These are phyloP conservation scores for Obba rivulosa DNA, from an alignment of 768 basidiomycete genomes.

Conservation along the genomic window DNA sequence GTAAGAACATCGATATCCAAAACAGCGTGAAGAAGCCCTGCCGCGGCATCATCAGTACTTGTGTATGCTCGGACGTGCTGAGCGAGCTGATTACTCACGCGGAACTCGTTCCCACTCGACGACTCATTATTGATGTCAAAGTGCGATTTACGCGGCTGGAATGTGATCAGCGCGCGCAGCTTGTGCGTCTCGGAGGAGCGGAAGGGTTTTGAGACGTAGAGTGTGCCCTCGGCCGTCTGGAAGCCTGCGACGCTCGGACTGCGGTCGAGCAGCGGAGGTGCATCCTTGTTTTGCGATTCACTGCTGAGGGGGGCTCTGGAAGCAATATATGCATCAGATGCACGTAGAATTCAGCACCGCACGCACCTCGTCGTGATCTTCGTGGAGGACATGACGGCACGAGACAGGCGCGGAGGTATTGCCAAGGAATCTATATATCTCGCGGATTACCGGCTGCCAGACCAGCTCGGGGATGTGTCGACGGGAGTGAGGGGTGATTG, in stretches of 20 bases:
- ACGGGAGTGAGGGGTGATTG: no score
- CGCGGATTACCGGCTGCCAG: no score
- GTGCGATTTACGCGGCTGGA: slow-evolving; percentile 77
- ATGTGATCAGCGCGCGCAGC: slow-evolving; percentile 78
- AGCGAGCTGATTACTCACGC: slow-evolving; percentile 51
- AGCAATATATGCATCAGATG: no score
- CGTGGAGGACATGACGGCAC: slow-evolving; percentile 1
- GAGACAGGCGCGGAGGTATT: background rate
- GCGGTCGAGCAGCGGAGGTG: background rate
- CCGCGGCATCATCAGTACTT: background rate
- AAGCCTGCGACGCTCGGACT: slow-evolving; percentile 4
- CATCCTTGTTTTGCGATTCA: background rate
- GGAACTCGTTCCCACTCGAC: slow-evolving; percentile 79
- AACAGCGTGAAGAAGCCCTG: slow-evolving; percentile 95
- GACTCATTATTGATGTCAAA: slow-evolving; percentile 79
- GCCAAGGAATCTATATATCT: no score
- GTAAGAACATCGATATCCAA: slow-evolving; percentile 86
- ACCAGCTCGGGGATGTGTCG: no score
- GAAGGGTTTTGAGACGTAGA: slow-evolving; percentile 73
- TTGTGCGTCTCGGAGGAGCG: slow-evolving; percentile 71
- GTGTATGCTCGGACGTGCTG: slow-evolving; percentile 3
- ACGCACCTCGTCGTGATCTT: no score
- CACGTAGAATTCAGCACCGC: no score
- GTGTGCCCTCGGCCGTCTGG: slow-evolving; percentile 51
- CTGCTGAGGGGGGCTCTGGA: no score